Percentiles rank a stretch among this genome's conserved stretches.
phyloP scores from a whole-genome alignment of 345 rosid species.

The Populus deltoides region DNA sequence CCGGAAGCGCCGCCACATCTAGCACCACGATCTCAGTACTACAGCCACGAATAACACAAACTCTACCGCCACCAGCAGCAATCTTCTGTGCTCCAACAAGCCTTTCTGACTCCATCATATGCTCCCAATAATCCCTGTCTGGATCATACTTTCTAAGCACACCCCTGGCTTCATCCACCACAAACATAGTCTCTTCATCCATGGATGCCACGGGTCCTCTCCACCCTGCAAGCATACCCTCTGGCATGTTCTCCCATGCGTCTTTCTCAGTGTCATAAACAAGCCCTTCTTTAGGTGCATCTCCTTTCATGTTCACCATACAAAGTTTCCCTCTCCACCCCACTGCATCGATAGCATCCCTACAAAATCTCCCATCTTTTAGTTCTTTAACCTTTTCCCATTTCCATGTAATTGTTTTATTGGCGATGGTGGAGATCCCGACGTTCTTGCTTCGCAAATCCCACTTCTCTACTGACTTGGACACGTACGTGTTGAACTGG shows the following conservation, averaged over 20 bases:
- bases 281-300: constrained; percentile 36
- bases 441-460: constrained; percentile 1
- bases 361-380: constrained; percentile 39
- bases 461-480: constrained; percentile 47
- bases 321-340: constrained; percentile 53
- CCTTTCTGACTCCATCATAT: constrained; percentile 17
- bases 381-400: constrained; percentile 37
- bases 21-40: constrained; percentile 35
- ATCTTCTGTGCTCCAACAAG: constrained; percentile 42
- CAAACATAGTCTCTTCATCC: constrained; percentile 46
- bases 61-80: constrained; percentile 42
- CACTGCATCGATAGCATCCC: constrained; percentile 51
- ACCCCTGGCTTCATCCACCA: constrained; percentile 40
- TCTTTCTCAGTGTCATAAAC: constrained; percentile 33
- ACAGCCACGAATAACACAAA: constrained; percentile 32
- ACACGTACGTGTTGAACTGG: constrained; percentile 37
- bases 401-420: constrained; percentile 4
- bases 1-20: constrained; percentile 28
- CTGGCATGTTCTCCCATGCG: constrained; percentile 42
- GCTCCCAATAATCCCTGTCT: constrained; percentile 38
- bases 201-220: constrained; percentile 50
- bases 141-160: constrained; percentile 33
- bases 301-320: constrained; percentile 49
- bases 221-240: constrained; percentile 52
- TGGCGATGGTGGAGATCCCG: background rate